phyloP scores from a whole-genome alignment of 1,139 yeast species.

The Scheffersomyces cryptocercus region DNA sequence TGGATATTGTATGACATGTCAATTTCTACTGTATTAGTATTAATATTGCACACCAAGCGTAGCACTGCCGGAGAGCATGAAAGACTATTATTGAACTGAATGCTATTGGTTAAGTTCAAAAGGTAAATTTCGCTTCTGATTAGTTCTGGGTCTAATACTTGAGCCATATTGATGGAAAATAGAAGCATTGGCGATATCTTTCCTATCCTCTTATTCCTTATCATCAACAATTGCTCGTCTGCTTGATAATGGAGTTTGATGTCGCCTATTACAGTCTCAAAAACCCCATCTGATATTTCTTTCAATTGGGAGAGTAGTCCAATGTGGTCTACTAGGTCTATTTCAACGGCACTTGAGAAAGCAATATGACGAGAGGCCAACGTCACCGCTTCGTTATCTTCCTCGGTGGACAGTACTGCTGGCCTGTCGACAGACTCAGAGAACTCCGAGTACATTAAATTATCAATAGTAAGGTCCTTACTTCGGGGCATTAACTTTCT shows the following conservation, averaged over 20 bases:
- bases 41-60: constrained; percentile 5
- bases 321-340: no score
- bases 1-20: constrained; percentile 7
- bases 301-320: not conserved
- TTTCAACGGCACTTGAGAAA: no score
- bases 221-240: constrained; percentile 5
- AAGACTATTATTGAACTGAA: constrained; percentile 11
- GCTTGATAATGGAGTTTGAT: constrained; percentile 8
- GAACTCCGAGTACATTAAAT: constrained; percentile 8
- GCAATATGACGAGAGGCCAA: not conserved
- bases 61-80: constrained; percentile 7
- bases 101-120: constrained; percentile 9
- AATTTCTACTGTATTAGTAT: constrained; percentile 4
- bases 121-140: constrained; percentile 8
- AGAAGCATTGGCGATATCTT: constrained; percentile 2
- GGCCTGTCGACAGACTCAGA: not conserved
- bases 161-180: constrained; percentile 5
- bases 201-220: constrained; percentile 10
- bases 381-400: not conserved
- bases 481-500: constrained; percentile 5
- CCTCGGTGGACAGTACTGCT: not conserved
- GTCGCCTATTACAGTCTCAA: constrained; percentile 7
- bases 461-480: constrained; percentile 8
- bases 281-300: not conserved
- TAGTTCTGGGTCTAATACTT: not conserved